Base-by-base conservation (phyloP, 257 asterid species). In the Solanum gracilifrons region DNA sequence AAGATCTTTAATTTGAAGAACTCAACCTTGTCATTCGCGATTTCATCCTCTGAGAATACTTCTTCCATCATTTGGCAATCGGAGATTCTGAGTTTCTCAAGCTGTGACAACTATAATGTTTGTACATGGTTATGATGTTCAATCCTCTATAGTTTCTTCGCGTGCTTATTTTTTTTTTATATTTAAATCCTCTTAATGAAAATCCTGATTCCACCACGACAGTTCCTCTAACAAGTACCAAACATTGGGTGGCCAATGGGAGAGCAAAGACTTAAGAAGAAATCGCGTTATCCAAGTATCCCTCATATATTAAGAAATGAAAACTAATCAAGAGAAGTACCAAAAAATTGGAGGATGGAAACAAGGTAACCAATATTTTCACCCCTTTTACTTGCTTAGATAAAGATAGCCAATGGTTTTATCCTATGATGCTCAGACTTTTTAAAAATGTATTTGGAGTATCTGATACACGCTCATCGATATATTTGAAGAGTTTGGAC, bases 71-170 rank as follows among this genome's bases (percentile, higher is more conserved):
- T 25, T 33, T 33, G 21, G 21, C 91, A 90, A 80, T 88, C 58
- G n/a, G n/a, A 80, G 12, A 90, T 77, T 20, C 86, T 87, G 36
- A 90, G 90, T 36, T 88, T 87, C 73, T 89, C 87, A 12, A 90
- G 91, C 7, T 62, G 89, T 33, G 66, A 32, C 46, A 39, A 39
- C 46, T 39, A 48, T 16, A 48, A 13, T 48, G 60, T 48, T 48
- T 48, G 21, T 48, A 48, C 60, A 48, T 48, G 55, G 0, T 46
- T 46, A 13, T 13, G 55, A 13, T 46, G 20, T 13, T 46, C 20
- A 46, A 46, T 13, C 21, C 60, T 48, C 21, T 48, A 13, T 6
- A 15, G 21, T 1, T 48, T 48, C 21, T 48, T 48, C 0, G 21
- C 1, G 6, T 48, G 21, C 1, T 48, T 48, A 15, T 13, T 48